phyloP scores from a whole-genome alignment of 257 asterid species.

The Osmanthus fragrans region DNA sequence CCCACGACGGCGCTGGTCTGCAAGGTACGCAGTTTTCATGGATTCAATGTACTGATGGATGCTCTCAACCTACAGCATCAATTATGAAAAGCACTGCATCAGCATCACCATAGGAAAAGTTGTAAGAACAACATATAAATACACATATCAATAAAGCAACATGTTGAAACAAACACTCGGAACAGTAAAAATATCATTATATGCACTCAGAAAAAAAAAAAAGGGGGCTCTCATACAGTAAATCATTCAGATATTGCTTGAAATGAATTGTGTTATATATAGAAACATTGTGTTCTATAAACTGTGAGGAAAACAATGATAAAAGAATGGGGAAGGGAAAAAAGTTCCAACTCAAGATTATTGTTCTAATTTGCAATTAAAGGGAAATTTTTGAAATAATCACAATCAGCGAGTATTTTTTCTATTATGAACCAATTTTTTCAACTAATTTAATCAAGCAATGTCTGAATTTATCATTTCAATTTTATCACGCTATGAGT shows the following conservation, averaged over 20 bases:
- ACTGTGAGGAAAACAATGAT: not conserved
- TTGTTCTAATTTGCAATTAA: not conserved
- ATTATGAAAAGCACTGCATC: slow-evolving; percentile 10
- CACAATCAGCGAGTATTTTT: not conserved
- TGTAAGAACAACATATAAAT: not conserved
- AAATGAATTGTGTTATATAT: not conserved
- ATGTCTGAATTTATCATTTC: not conserved
- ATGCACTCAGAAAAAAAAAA: not conserved
- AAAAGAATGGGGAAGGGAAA: not conserved
- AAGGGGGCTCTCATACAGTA: not conserved
- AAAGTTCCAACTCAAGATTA: not conserved
- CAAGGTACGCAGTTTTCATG: slow-evolving; percentile 91
- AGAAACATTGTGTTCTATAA: not conserved
- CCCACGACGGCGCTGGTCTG: slow-evolving; percentile 83
- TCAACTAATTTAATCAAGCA: not conserved
- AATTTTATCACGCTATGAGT: not conserved
- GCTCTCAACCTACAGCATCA: slow-evolving; percentile 67
- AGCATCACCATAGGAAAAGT: not conserved
- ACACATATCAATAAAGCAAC: not conserved
- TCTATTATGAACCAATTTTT: not conserved
- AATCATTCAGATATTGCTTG: not conserved
- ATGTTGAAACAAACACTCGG: not conserved
- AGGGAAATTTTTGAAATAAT: not conserved
- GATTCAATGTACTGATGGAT: slow-evolving; percentile 95
- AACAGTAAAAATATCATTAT: not conserved